Evolutionary conservation across 371 early-diverging fungal genomes (phyloP).

Genomic region (Mucor piriformis): DNA sequence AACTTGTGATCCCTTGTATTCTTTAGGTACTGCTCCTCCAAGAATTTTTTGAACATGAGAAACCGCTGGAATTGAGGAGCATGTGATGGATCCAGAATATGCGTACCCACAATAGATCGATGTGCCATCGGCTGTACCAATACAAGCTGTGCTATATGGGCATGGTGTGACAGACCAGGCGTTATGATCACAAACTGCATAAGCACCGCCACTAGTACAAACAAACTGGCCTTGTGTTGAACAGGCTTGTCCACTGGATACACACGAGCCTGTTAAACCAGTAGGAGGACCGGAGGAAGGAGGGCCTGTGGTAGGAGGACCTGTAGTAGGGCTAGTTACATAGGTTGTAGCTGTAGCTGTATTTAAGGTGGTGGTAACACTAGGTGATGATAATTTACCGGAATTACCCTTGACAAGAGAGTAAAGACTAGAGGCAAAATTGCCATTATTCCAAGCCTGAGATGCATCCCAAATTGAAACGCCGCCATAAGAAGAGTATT

Average conservation of each 20-base stretch:
- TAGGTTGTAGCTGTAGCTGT: background rate
- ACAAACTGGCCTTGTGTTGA: constrained; percentile 21
- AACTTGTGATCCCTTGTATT: constrained; percentile 32
- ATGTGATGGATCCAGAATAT: constrained; percentile 5
- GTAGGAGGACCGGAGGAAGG: background rate
- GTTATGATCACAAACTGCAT: constrained; percentile 33
- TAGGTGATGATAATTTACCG: constrained; percentile 7
- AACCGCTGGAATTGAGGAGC: constrained; percentile 7
- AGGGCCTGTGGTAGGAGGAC: background rate
- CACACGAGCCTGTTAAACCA: constrained; percentile 9
- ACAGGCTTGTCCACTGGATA: constrained; percentile 18
- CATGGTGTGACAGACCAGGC: constrained; percentile 33
- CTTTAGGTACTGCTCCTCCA: constrained; percentile 21
- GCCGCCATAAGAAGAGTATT: constrained; percentile 63
- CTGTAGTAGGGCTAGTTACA: background rate
- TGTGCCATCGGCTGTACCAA: constrained; percentile 30
- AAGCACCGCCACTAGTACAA: constrained; percentile 24
- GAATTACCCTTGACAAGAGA: constrained; percentile 4
- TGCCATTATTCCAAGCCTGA: constrained; percentile 43
- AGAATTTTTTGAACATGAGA: background rate
- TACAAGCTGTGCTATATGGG: constrained; percentile 30
- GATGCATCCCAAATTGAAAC: constrained; percentile 71
- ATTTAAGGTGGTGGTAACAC: background rate
- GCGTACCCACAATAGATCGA: constrained; percentile 44
- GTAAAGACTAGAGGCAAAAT: constrained; percentile 27